Conservation (phyloP, 768 basidiomycete species). For the Xerocomus potaroensis region DNA sequence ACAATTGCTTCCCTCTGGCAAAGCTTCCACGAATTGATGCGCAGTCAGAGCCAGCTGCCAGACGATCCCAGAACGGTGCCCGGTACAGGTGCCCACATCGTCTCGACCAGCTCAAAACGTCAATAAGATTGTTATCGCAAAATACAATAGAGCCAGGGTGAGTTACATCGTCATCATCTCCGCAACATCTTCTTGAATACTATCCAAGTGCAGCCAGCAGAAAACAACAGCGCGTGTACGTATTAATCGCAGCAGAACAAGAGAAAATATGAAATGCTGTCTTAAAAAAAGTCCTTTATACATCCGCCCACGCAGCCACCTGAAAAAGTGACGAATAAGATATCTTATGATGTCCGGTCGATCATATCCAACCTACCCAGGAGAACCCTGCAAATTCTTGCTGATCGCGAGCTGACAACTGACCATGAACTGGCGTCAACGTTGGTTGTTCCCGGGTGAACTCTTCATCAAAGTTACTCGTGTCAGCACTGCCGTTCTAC, state of each 20-base stretch:
- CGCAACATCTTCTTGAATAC: slow-evolving; percentile 24
- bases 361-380: slow-evolving; percentile 54
- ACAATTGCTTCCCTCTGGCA: slow-evolving; percentile 85
- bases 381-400: slow-evolving; percentile 96
- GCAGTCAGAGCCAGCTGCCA: slow-evolving; percentile 37
- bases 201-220: slow-evolving; percentile 38
- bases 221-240: slow-evolving; percentile 22
- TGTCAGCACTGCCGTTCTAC: slow-evolving; percentile 81
- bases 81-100: slow-evolving; percentile 69
- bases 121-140: slow-evolving; percentile 9
- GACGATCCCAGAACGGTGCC: slow-evolving; percentile 40
- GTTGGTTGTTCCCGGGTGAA: slow-evolving; percentile 97
- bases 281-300: slow-evolving; percentile 31
- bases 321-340: slow-evolving; percentile 1
- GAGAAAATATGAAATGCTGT: slow-evolving; percentile 24
- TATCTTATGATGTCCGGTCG: neutral
- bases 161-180: slow-evolving; percentile 19
- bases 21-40: slow-evolving; percentile 76
- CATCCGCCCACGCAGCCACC: slow-evolving; percentile 56
- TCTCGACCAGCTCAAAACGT: slow-evolving; percentile 33
- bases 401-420: slow-evolving; percentile 86
- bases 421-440: slow-evolving; percentile 94
- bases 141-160: slow-evolving; percentile 12
- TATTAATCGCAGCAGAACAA: slow-evolving; percentile 34
- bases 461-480: slow-evolving; percentile 94